A percentile compares a stretch with the other conserved stretches of the same genome.
These are phyloP conservation scores for Trichosporon sp. DNA, from an alignment of 1,284 basidiomycete genomes.

Conservation along the genomic window DNA sequence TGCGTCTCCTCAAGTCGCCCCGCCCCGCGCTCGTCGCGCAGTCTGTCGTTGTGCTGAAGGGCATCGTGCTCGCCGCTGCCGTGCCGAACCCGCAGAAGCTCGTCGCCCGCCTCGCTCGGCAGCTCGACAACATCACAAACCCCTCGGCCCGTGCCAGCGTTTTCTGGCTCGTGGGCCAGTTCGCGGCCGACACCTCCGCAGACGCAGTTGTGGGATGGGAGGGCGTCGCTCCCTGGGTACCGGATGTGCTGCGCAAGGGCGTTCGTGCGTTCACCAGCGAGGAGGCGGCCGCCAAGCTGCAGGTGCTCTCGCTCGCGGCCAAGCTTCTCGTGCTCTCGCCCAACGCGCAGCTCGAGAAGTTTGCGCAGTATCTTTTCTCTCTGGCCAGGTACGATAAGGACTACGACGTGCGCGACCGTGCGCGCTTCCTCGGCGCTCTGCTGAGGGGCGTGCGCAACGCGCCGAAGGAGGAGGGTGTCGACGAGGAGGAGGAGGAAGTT, in stretches of 20 bases:
- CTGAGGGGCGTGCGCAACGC: slow-evolving; percentile 60
- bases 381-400: slow-evolving; percentile 84
- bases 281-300: slow-evolving; percentile 68
- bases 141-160: slow-evolving; percentile 79
- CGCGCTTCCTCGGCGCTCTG: slow-evolving; percentile 74
- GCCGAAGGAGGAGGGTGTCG: slow-evolving; percentile 18
- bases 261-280: slow-evolving; percentile 73
- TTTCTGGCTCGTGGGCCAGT: slow-evolving; percentile 88
- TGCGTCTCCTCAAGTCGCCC: slow-evolving; percentile 67
- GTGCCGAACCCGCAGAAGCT: slow-evolving; percentile 63
- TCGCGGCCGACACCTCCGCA: slow-evolving; percentile 58
- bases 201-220: slow-evolving; percentile 44
- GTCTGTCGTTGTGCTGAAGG: slow-evolving; percentile 79
- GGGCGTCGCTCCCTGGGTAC: slow-evolving; percentile 70
- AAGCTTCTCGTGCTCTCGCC: slow-evolving; percentile 77
- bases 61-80: slow-evolving; percentile 66
- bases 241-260: slow-evolving; percentile 77
- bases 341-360: slow-evolving; percentile 58
- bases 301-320: slow-evolving; percentile 76
- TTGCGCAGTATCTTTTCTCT: slow-evolving; percentile 73
- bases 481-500: slow-evolving; percentile 58
- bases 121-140: slow-evolving; percentile 75
- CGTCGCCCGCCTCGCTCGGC: slow-evolving; percentile 71
- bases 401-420: slow-evolving; percentile 86
- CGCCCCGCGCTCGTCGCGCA: slow-evolving; percentile 74